Evolutionary conservation across 106 monocot genomes (phyloP), one percentile per base, ranked within the genome.

Genomic region (Apostasia ramifera): DNA sequence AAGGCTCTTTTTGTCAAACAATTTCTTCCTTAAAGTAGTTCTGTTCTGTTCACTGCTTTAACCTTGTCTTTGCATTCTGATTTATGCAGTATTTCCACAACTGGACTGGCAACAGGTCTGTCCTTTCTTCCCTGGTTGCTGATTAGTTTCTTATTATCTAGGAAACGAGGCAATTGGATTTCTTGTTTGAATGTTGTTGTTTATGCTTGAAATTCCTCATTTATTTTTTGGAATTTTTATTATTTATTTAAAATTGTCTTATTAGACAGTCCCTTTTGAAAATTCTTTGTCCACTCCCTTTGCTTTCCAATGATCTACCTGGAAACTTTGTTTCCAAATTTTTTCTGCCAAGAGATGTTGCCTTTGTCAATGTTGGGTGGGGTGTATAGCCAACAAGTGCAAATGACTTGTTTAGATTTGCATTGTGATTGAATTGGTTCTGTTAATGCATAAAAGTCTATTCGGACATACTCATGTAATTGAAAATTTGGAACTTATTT

Each of bases 91-190:
- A 98, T 85, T 98, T 98, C 66, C 98, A 98, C 80, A 98, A 98
- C 78, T 98, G 98, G 98, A 98, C 98, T 68, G 98, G 98, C 15
- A 93, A 98, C 81, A 85, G 98, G 98, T 93, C 76, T 12, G 41
- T 44, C 48, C 55, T 75, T 14, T 66, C 4, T 11, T 69, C 8
- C 50, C 14, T 14, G 12, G 2, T 69, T 26, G 8, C 47, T 63
- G 26, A 26, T 26, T 26, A 26, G 52, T 59, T 14, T 57, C 13
- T 58, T 64, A 6, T 64, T 45, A 15, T 61, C 10, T 43, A 42
- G 44, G 41, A 9, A 43, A 10, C 37, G 43, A 42, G 1, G 47
- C 9, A 13, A 14, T 65, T 5, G 7, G 37, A 47, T 26, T 48
- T 48, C 37, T 65, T 15, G 14, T 0, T 2, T 26, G 65, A 49